Conservation (phyloP, 768 basidiomycete species). For the Rhodotorula sphaerocarpa region DNA sequence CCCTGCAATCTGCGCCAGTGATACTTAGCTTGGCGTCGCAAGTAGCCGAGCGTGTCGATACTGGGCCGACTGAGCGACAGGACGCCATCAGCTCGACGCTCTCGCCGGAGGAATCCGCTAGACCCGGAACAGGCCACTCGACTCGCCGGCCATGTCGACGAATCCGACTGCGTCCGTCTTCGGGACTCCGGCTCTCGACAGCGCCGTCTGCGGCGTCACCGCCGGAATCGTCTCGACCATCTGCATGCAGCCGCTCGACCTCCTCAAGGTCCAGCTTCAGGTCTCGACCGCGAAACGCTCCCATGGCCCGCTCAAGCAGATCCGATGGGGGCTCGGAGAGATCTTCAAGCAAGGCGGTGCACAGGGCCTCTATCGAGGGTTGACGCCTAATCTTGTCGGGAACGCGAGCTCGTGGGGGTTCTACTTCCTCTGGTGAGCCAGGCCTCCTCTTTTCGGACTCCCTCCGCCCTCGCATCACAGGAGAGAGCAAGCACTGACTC, state of each 20-base stretch:
- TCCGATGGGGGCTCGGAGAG: conserved; percentile 64
- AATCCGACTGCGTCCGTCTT: conserved; percentile 7
- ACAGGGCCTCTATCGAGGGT: conserved; percentile 79
- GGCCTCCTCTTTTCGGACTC: background rate
- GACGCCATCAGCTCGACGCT: too few species aligned
- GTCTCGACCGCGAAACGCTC: conserved; percentile 61
- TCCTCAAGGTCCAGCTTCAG: conserved; percentile 89
- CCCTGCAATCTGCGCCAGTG: too few species aligned
- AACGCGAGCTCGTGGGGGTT: conserved; percentile 96
- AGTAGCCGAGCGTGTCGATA: too few species aligned
- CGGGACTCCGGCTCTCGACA: conserved; percentile 56
- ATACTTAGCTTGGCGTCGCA: too few species aligned
- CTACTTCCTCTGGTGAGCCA: conserved; percentile 81
- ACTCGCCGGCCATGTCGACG: background rate
- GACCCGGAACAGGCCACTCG: background rate
- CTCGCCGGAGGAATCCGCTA: too few species aligned
- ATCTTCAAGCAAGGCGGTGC: conserved; percentile 67
- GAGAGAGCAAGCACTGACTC: background rate
- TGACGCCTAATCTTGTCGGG: conserved; percentile 82
- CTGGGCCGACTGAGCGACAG: too few species aligned
- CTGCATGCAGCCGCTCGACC: conserved; percentile 94
- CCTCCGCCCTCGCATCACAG: too few species aligned
- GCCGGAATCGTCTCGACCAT: conserved; percentile 86
- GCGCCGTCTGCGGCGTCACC: conserved; percentile 85
- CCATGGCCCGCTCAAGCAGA: conserved; percentile 57